Evolutionary conservation across 306 rosid genomes (phyloP).

Genomic region (Dryas drummondii): DNA sequence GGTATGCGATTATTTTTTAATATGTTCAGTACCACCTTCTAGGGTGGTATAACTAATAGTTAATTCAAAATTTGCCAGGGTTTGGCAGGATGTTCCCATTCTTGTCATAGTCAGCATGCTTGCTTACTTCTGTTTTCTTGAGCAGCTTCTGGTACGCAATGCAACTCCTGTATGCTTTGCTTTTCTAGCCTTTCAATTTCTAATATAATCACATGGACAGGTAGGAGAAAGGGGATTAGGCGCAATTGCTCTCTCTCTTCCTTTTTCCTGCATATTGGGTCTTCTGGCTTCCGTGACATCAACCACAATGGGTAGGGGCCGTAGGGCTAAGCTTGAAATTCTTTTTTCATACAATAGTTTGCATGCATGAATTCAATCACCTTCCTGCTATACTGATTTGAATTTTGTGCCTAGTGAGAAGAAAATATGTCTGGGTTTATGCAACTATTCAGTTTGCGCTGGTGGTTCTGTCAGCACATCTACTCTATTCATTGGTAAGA

Average conservation of each 20-base stretch:
- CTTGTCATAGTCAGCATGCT: conserved; percentile 50
- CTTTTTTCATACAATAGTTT: conserved; percentile 4
- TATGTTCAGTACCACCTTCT: conserved; percentile 19
- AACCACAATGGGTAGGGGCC: conserved; percentile 62
- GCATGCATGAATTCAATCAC: conserved; percentile 10
- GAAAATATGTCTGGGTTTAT: conserved; percentile 73
- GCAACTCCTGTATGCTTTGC: conserved; percentile 4
- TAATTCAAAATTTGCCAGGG: conserved; percentile 32
- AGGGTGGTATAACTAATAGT: conserved; percentile 20
- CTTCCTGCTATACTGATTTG: conserved; percentile 11
- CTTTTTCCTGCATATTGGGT: conserved; percentile 78
- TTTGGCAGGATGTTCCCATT: conserved; percentile 54
- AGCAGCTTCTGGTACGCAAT: conserved; percentile 46
- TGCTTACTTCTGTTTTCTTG: conserved; percentile 50
- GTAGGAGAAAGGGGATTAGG: conserved; percentile 61
- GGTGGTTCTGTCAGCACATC: conserved; percentile 57
- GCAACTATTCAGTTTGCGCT: conserved; percentile 57
- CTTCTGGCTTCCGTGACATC: conserved; percentile 82
- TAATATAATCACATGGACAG: conserved; percentile 43
- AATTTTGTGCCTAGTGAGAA: conserved; percentile 47
- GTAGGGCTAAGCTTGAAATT: conserved; percentile 14
- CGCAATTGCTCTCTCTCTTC: conserved; percentile 73
- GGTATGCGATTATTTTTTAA: not conserved
- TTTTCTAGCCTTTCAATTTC: conserved; percentile 17
- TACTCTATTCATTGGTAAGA: conserved; percentile 68